A percentile compares a stretch with the other conserved stretches of the same genome.
Evolutionary conservation across 805 yeast species (phyloP).

Genomic region (Yarrowia osloensis): DNA sequence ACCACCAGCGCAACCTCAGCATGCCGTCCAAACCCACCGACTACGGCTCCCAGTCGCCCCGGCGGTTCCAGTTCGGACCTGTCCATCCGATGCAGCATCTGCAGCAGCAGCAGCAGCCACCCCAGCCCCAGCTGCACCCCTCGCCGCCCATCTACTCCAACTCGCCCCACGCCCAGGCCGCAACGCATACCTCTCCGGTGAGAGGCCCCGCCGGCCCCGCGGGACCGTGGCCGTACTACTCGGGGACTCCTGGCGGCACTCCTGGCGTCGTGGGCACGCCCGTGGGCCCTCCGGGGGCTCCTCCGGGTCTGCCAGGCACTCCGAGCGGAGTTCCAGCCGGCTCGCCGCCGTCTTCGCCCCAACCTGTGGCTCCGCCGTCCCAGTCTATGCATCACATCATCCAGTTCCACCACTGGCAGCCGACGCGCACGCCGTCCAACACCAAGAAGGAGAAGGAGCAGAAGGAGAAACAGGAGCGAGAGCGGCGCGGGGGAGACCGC

Average conservation of each 20-base stretch:
- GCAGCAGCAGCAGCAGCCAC: constrained; percentile 14
- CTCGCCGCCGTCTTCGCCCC: constrained; percentile 35
- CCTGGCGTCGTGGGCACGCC: background rate
- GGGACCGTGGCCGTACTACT: background rate
- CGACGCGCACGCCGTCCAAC: constrained; percentile 37
- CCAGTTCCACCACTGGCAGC: constrained; percentile 62
- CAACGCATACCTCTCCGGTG: background rate
- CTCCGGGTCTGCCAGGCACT: background rate
- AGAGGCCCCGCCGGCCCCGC: background rate
- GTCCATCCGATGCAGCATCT: constrained; percentile 32
- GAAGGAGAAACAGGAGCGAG: constrained; percentile 26
- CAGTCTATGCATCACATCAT: constrained; percentile 51
- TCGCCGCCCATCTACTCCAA: constrained; percentile 26
- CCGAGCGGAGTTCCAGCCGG: constrained; percentile 36
- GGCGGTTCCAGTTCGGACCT: constrained; percentile 30
- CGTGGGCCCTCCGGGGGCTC: background rate
- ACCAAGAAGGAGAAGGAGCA: constrained; percentile 28
- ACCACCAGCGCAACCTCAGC: constrained; percentile 38
- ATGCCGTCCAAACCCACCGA: constrained; percentile 35
- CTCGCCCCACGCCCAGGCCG: constrained; percentile 10
- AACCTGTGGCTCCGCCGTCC: constrained; percentile 33
- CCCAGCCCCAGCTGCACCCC: constrained; percentile 29
- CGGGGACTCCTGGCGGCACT: background rate
- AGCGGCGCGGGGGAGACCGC: background rate
- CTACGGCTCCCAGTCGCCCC: constrained; percentile 33